phyloP scores from a whole-genome alignment of 2,329 filamentous ascomycete genomes.

The Rutstroemia sp. region DNA sequence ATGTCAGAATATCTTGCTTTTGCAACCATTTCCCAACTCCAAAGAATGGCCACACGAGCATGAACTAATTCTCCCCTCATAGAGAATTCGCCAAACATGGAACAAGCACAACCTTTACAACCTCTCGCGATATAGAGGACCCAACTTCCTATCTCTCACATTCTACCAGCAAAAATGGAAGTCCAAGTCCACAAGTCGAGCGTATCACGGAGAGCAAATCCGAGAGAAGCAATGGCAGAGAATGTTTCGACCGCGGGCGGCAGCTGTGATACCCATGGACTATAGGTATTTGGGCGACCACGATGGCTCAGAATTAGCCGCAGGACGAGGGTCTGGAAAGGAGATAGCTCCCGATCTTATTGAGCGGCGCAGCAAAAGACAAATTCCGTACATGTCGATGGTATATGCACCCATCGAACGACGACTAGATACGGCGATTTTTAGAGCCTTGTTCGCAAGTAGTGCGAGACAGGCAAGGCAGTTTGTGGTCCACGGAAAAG shows the following conservation, averaged over 20 bases:
- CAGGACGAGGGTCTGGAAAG: slow-evolving; percentile 71
- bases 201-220: slow-evolving; percentile 93
- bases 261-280: slow-evolving; percentile 80
- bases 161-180: slow-evolving; percentile 99
- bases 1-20: slow-evolving; percentile 1
- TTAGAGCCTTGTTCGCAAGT: slow-evolving; percentile 87
- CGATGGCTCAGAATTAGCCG: slow-evolving; percentile 77
- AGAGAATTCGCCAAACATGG: slow-evolving; percentile 96
- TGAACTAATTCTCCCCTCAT: slow-evolving; percentile 9
- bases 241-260: slow-evolving; percentile 78
- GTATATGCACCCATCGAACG: slow-evolving; percentile 86
- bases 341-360: slow-evolving; percentile 19
- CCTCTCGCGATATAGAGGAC: slow-evolving; percentile 49
- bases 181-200: slow-evolving; percentile 75
- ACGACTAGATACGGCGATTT: slow-evolving; percentile 88
- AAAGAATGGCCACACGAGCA: background rate
- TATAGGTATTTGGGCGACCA: slow-evolving; percentile 67
- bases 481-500: slow-evolving; percentile 85
- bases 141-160: slow-evolving; percentile 44
- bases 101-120: slow-evolving; percentile 98
- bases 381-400: slow-evolving; percentile 94
- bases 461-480: slow-evolving; percentile 89
- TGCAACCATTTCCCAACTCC: background rate
- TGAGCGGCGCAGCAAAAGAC: slow-evolving; percentile 41
- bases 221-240: slow-evolving; percentile 89